phyloP scores from a whole-genome alignment of 371 early-diverging fungal species.

The Mortierella sp. region DNA sequence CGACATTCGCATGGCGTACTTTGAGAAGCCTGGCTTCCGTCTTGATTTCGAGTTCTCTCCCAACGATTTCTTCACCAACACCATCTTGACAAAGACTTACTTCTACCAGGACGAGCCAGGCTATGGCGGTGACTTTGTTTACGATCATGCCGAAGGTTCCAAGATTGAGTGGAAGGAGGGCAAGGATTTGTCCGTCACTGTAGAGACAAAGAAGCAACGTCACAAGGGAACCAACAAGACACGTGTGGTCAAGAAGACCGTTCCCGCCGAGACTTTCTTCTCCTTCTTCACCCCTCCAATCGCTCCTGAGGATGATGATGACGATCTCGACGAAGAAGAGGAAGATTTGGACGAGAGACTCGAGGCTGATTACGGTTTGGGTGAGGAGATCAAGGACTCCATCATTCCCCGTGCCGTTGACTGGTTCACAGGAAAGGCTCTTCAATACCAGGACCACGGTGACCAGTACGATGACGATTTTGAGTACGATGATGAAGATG shows the following conservation, averaged over 20 bases:
- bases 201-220: constrained; percentile 97
- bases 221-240: constrained; percentile 98
- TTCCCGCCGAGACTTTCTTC: constrained; percentile 96
- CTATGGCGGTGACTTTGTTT: constrained; percentile 84
- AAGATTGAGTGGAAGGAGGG: constrained; percentile 96
- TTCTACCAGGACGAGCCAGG: constrained; percentile 80
- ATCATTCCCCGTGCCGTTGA: constrained; percentile 95
- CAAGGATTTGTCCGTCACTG: constrained; percentile 90
- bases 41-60: constrained; percentile 91
- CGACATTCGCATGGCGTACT: constrained; percentile 88
- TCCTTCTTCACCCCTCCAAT: constrained; percentile 90
- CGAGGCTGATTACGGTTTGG: constrained; percentile 94
- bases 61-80: constrained; percentile 93
- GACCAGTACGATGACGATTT: constrained; percentile 78
- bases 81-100: constrained; percentile 91
- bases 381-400: constrained; percentile 96
- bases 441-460: constrained; percentile 79
- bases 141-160: constrained; percentile 91
- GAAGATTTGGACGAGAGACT: constrained; percentile 85
- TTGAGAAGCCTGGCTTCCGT: constrained; percentile 92
- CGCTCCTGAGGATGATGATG: constrained; percentile 78
- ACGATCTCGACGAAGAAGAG: constrained; percentile 80
- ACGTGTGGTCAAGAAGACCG: constrained; percentile 95
- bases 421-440: constrained; percentile 98
- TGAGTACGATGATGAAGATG: constrained; percentile 63